phyloP scores from a whole-genome alignment of 306 rosid species.

The Vigna nakashimae region DNA sequence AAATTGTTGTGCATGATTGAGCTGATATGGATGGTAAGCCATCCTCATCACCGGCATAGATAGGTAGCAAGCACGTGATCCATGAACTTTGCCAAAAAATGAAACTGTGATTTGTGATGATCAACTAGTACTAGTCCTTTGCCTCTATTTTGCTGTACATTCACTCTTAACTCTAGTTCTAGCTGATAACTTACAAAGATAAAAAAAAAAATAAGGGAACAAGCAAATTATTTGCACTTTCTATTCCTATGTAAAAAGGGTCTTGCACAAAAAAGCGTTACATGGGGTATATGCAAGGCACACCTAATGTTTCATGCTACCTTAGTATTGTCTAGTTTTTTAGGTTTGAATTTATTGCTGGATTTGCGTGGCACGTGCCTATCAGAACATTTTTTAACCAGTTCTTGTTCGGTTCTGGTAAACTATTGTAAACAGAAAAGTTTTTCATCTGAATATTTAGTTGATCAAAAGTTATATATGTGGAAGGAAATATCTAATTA shows the following conservation, averaged over 20 bases:
- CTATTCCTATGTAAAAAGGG: neutral
- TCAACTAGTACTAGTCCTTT: constrained; percentile 37
- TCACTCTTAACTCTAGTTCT: constrained; percentile 18
- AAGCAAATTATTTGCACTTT: neutral
- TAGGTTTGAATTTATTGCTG: neutral
- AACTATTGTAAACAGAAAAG: no score
- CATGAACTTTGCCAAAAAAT: constrained; percentile 35
- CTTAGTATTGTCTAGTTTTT: neutral
- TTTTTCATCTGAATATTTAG: no score
- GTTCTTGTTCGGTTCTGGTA: neutral
- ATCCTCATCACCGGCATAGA: constrained; percentile 66
- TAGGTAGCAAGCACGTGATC: constrained; percentile 66
- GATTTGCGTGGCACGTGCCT: neutral
- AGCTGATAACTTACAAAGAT: constrained; percentile 1
- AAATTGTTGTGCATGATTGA: constrained; percentile 58
- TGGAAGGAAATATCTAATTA: neutral
- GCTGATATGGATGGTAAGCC: constrained; percentile 72
- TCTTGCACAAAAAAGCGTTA: constrained; percentile 1
- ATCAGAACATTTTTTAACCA: constrained; percentile 1
- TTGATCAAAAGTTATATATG: neutral
- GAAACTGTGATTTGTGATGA: constrained; percentile 17
- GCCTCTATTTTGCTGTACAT: constrained; percentile 35
- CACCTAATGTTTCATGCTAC: constrained; percentile 13
- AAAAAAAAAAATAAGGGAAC: neutral
- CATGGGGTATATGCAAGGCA: constrained; percentile 16